A percentile compares a stretch with the other conserved stretches of the same genome.
Evolutionary conservation across 129 eudicot species (phyloP).

Genomic region (sunflower (Helianthus annuus)): DNA sequence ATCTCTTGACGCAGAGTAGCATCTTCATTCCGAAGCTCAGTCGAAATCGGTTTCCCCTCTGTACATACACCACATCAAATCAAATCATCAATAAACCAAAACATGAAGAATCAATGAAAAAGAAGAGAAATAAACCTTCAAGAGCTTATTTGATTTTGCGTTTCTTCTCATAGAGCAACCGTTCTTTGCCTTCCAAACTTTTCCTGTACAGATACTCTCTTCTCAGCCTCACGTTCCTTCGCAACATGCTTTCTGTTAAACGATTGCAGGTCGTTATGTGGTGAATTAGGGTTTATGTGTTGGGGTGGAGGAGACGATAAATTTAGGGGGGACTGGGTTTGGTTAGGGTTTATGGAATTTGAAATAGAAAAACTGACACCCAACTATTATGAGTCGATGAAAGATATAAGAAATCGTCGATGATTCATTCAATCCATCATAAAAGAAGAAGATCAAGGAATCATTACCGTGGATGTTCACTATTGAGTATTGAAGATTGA

Average conservation of each 20-base stretch:
- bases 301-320: neutral
- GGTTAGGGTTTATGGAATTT: too few relatives aligned
- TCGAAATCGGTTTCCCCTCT: conserved; percentile 98
- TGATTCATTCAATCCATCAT: too few relatives aligned
- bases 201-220: conserved; percentile 89
- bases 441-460: too few relatives aligned
- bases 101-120: neutral
- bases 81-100: neutral
- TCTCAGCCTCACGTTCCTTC: conserved; percentile 66
- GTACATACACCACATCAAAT: neutral
- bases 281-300: conserved; percentile 5
- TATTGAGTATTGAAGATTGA: too few relatives aligned
- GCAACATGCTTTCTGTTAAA: conserved; percentile 40
- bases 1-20: conserved; percentile 94
- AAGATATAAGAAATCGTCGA: too few relatives aligned
- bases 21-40: conserved; percentile 93
- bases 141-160: conserved; percentile 89
- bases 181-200: conserved; percentile 94
- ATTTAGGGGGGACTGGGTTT: too few relatives aligned
- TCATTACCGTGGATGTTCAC: too few relatives aligned
- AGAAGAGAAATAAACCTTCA: conserved; percentile 52
- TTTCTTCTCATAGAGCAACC: conserved; percentile 87
- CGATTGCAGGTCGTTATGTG: neutral
- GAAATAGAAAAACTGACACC: too few relatives aligned
- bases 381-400: too few relatives aligned